Base-by-base conservation (phyloP, 257 asterid species). In the Thymus quinquecostatus region DNA sequence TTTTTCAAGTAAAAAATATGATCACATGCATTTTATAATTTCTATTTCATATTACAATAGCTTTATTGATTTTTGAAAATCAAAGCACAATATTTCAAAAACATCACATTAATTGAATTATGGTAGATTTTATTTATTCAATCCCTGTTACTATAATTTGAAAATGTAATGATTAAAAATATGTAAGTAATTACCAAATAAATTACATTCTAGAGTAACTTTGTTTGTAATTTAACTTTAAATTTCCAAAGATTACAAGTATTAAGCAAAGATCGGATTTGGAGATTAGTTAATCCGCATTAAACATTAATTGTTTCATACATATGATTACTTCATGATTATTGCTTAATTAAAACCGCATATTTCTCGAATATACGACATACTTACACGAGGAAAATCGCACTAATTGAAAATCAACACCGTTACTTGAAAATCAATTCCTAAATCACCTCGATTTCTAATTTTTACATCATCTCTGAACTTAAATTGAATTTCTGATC, bases 311-410 rank as follows among this genome's bases (percentile, higher is more conserved):
- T 30, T 33, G 33, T 2, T 44, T 30, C 36, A 49, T 28, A 64
- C 13, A 76, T 3, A 36, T 61, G 8, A 60, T 60, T 59, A 60
- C 13, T 58, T 21, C 30, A 45, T 74, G 45, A 36, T 6, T 5
- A 74, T 57, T 66, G 53, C 9, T 6, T 30, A 57, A 49, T 29
- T 63, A 32, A 36, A 36, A 21, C 14, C 13, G 30, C n/a, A 13
- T 36, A 32, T 48, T 55, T 8, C 2, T 45, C 51, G 4, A 74
- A 66, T 47, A 45, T 45, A 47, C 71, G 14, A 34, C 53, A 62
- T 12, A n/a, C 58, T 68, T 53, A 38, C 63, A 60, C 32, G 30
- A 38, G 34, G 56, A 50, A 58, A 27, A 63, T 72, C 6, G 38
- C 33, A 55, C n/a, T 43, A 28, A 10, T 38, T 6, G 28, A 12